Base-by-base conservation (phyloP, 768 basidiomycete genomes). In the Pleurotus djamor region DNA sequence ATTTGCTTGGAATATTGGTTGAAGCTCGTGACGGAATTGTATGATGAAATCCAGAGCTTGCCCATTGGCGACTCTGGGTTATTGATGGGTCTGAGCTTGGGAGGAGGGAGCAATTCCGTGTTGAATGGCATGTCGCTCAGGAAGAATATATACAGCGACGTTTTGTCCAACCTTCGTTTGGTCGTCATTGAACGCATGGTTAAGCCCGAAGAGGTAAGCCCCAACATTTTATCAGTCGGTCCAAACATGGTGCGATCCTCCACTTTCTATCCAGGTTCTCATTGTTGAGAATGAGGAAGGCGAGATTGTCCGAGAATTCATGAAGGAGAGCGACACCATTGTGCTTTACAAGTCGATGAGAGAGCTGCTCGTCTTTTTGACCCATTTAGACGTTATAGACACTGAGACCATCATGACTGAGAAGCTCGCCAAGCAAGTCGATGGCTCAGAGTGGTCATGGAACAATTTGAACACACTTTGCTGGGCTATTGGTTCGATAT, bases 231-330 rank as follows among this genome's bases (percentile, higher is more conserved):
- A 21, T 56, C 64, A 47, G 12, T 36, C 37, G 43, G 60, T 48
- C 48, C 41, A 33, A 41, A 32, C 59, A 64, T 59, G 63, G 34
- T 57, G 17, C 59, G 35, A 28, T 28, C 21, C 21, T 28, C 35
- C 13, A 32, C 21, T 28, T 28, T 17, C n/a, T 17, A 13, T 60
- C 10, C 14, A 98, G 95, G 96, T 98, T 5, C 80, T 99, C 50
- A 96, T 98, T 64, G 97, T 98, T 28, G 97, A 98, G 76, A 98
- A 99, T 68, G 97, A 99, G 63, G 97, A 99, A 72, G 97, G 97
- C 60, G 97, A 99, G 79, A 97, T 98, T 61, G 97, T 99, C 9
- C 87, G 97, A 61, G 97, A 99, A 72, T 98, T 98, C 74, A 93
- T 98, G 94, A 93, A 98, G 78, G 97, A 99, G 77, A 88, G 79